These are phyloP conservation scores for Juglanconis oblonga DNA, from an alignment of 2,329 filamentous ascomycete species.

Conservation along the genomic window DNA sequence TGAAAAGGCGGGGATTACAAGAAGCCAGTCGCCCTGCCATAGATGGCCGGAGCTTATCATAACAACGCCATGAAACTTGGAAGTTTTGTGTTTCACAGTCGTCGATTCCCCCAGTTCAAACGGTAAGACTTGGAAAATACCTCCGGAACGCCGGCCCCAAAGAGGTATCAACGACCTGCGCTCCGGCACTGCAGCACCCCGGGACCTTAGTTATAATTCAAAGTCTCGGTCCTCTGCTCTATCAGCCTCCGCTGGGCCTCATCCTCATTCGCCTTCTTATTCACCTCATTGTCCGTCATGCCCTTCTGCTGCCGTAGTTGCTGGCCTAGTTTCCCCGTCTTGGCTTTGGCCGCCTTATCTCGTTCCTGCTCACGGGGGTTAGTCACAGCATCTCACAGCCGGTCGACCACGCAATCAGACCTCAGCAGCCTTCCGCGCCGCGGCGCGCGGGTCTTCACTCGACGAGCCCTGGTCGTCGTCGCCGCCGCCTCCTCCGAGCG, in stretches of 20 bases:
- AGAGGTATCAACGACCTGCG: not conserved
- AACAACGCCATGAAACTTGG: not conserved
- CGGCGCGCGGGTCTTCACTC: conserved; percentile 32
- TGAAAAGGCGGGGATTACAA: too few species aligned
- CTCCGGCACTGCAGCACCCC: not conserved
- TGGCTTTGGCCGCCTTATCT: conserved; percentile 52
- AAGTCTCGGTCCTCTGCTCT: conserved; percentile 51
- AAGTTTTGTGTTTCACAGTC: not conserved
- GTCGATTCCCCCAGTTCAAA: not conserved
- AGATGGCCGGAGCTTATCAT: not conserved
- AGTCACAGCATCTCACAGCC: not conserved
- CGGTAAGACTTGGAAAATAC: not conserved
- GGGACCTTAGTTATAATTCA: conserved; percentile 50
- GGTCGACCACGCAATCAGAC: conserved; percentile 29
- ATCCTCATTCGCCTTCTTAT: conserved; percentile 65
- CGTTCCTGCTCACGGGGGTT: conserved; percentile 55
- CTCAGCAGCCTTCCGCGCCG: conserved; percentile 75
- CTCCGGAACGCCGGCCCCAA: not conserved
- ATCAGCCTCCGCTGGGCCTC: conserved; percentile 66
- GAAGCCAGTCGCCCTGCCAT: too few species aligned
- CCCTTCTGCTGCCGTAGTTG: conserved; percentile 75
- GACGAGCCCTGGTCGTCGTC: conserved; percentile 33
- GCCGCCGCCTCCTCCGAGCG: conserved; percentile 54
- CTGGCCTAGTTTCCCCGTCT: conserved; percentile 66
- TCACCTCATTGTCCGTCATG: conserved; percentile 64